These are phyloP conservation scores for Actinomortierella ambigua DNA, from an alignment of 371 early-diverging fungal genomes.

Conservation along the genomic window DNA sequence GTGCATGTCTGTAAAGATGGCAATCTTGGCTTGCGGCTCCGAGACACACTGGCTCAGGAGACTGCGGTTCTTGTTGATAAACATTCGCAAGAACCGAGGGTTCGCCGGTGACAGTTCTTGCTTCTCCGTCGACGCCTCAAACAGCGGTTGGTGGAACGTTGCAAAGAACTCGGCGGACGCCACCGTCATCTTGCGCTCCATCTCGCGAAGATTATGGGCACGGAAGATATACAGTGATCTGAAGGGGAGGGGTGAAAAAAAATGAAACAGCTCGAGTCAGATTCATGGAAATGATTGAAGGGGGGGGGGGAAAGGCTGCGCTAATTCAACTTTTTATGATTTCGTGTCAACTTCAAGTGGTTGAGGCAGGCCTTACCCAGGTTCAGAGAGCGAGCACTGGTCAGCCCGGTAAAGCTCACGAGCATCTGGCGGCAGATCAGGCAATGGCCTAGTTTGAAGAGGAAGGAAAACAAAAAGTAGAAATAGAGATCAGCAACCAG, in stretches of 20 bases:
- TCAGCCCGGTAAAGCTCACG: too few relatives aligned
- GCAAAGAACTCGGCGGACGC: conserved; percentile 37
- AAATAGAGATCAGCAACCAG: too few relatives aligned
- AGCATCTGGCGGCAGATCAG: too few relatives aligned
- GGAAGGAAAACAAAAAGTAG: too few relatives aligned
- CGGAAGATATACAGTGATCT: conserved; percentile 44
- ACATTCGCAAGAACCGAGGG: conserved; percentile 42
- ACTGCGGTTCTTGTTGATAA: conserved; percentile 41
- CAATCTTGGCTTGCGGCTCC: conserved; percentile 33
- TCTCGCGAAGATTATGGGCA: conserved; percentile 37
- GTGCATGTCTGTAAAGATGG: conserved; percentile 35
- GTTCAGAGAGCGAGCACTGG: conserved; percentile 15
- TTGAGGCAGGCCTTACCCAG: too few relatives aligned
- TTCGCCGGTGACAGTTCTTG: conserved; percentile 27
- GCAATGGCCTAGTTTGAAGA: neutral
- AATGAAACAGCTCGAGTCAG: neutral
- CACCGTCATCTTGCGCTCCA: conserved; percentile 40
- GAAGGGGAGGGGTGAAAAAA: neutral
- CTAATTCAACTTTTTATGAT: too few relatives aligned
- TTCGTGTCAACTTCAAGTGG: too few relatives aligned
- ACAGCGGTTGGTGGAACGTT: conserved; percentile 34
- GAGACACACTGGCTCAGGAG: conserved; percentile 38
- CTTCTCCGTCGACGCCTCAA: conserved; percentile 22
- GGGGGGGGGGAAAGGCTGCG: too few relatives aligned
- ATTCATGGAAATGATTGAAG: too few relatives aligned